Evolutionary conservation across 768 basidiomycete genomes (phyloP).

Genomic region (Lentinula raphanica): DNA sequence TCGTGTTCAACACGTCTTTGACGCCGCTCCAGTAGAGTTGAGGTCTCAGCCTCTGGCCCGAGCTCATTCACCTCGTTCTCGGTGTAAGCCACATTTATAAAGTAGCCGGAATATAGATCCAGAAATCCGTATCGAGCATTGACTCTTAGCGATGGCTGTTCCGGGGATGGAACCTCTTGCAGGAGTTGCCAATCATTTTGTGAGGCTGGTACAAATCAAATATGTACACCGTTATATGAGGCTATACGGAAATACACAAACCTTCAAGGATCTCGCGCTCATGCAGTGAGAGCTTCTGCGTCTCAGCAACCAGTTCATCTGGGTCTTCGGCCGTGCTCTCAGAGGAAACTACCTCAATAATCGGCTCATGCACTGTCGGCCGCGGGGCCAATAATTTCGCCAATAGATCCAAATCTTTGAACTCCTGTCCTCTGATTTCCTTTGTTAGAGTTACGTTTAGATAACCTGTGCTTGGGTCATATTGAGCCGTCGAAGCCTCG

Average conservation of each 20-base stretch:
- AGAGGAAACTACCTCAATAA: constrained; percentile 58
- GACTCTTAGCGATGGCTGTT: constrained; percentile 33
- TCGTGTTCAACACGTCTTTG: constrained; percentile 53
- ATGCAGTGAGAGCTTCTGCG: constrained; percentile 45
- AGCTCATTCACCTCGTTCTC: constrained; percentile 84
- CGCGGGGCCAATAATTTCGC: constrained; percentile 73
- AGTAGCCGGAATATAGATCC: constrained; percentile 69
- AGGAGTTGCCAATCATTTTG: constrained; percentile 77
- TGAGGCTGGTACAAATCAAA: constrained; percentile 43
- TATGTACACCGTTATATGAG: neutral
- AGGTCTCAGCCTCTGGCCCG: constrained; percentile 59
- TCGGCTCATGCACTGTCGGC: constrained; percentile 26
- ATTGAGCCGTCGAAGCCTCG: constrained; percentile 64
- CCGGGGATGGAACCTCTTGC: constrained; percentile 48
- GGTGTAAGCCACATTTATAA: constrained; percentile 62
- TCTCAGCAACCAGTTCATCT: constrained; percentile 36
- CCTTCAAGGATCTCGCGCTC: constrained; percentile 59
- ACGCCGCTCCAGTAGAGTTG: constrained; percentile 45
- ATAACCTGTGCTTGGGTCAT: constrained; percentile 76
- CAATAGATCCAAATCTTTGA: constrained; percentile 74
- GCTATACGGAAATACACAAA: constrained; percentile 16
- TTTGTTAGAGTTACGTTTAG: constrained; percentile 73
- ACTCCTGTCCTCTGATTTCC: constrained; percentile 57
- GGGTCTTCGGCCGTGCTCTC: constrained; percentile 27
- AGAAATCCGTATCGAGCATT: constrained; percentile 71